Evolutionary conservation across 257 asterid species (phyloP).

Genomic region (Ilex asprella): DNA sequence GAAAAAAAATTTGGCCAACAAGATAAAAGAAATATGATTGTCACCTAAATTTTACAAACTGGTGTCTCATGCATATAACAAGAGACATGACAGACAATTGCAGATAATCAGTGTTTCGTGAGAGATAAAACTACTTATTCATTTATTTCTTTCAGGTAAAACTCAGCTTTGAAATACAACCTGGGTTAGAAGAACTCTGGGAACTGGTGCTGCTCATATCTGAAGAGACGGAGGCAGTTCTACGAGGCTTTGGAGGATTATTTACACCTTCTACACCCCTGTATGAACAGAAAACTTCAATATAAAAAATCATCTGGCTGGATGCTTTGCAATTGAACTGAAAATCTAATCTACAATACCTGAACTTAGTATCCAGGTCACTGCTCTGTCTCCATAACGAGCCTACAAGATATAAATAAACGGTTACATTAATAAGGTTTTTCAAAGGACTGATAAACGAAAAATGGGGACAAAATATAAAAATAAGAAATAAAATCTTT

Average conservation of each 20-base stretch:
- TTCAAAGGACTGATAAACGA: no score
- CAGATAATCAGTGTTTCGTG: no score
- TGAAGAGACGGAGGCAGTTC: slow-evolving; percentile 74
- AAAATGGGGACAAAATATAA: no score
- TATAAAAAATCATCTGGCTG: slow-evolving; percentile 10
- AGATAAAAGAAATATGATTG: no score
- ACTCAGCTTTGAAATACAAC: slow-evolving; percentile 22
- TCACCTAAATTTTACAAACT: no score
- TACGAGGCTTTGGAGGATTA: slow-evolving; percentile 50
- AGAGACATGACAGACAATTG: background rate
- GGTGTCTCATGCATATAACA: slow-evolving; percentile 8
- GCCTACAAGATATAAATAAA: slow-evolving; percentile 32
- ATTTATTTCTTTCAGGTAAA: no score
- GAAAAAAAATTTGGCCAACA: no score
- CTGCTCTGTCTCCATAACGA: slow-evolving; percentile 41
- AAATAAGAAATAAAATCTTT: no score
- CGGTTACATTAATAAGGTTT: background rate
- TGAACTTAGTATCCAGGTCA: slow-evolving; percentile 40
- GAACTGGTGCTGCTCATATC: slow-evolving; percentile 76
- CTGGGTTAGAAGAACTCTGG: slow-evolving; percentile 54
- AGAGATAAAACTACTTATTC: no score
- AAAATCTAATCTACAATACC: slow-evolving; percentile 27
- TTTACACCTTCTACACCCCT: slow-evolving; percentile 54
- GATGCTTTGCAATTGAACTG: background rate
- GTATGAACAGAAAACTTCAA: slow-evolving; percentile 9